These are phyloP conservation scores for Teratosphaeria epicoccoides DNA, from an alignment of 2,329 filamentous ascomycete species.

Conservation along the genomic window DNA sequence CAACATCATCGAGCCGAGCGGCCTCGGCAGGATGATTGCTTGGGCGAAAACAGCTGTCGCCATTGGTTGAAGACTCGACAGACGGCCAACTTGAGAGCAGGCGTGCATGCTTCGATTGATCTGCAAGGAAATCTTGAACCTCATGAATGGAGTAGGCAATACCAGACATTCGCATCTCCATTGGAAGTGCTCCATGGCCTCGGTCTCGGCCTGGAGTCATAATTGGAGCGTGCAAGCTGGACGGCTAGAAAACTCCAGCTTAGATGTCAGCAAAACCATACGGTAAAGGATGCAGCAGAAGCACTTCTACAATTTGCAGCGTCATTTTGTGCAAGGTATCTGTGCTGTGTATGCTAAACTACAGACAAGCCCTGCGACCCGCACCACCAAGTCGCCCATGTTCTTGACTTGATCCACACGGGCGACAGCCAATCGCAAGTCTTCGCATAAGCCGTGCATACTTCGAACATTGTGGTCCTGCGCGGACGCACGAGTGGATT, in stretches of 20 bases:
- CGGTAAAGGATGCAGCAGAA: not conserved
- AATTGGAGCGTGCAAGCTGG: no score
- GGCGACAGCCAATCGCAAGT: not conserved
- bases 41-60: no score
- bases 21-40: no score
- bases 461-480: not conserved
- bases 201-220: no score
- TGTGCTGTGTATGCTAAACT: not conserved
- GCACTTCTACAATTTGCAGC: not conserved
- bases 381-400: not conserved
- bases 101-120: no score
- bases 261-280: not conserved
- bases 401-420: not conserved
- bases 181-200: not conserved
- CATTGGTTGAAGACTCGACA: no score
- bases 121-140: no score
- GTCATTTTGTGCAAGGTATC: not conserved
- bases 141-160: no score
- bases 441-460: not conserved
- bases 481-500: not conserved
- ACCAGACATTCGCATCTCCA: no score
- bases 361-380: not conserved
- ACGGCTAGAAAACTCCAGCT: not conserved
- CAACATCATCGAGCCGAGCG: no score
- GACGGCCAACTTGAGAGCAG: no score